Evolutionary conservation across 176 grass and related monocot genomes (phyloP).

Genomic region (Eragrostis nindensis): DNA sequence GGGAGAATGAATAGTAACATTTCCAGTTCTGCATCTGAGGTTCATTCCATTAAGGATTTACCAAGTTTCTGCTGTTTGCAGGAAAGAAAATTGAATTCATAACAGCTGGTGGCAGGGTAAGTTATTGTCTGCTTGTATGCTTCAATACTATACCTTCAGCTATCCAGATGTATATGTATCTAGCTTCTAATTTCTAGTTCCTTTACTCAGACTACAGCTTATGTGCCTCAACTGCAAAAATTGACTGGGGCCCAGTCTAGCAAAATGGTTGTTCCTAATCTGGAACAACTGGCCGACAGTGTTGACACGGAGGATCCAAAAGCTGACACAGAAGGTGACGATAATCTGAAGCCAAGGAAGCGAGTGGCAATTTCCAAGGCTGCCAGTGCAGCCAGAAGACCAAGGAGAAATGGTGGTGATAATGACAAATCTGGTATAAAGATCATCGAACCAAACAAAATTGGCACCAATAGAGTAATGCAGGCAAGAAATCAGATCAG

Average conservation of each 20-base stretch:
- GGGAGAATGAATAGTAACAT: neutral
- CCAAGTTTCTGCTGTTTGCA: constrained; percentile 47
- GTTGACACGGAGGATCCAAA: constrained; percentile 34
- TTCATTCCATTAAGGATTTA: constrained; percentile 31
- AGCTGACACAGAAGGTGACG: constrained; percentile 13
- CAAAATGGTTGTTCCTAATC: constrained; percentile 31
- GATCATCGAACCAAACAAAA: neutral
- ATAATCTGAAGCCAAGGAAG: constrained; percentile 49
- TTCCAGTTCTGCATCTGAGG: neutral
- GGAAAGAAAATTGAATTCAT: constrained; percentile 97
- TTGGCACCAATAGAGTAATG: neutral
- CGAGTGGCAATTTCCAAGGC: constrained; percentile 9
- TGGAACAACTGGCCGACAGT: constrained; percentile 39
- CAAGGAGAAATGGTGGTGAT: constrained; percentile 13
- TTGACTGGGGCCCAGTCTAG: constrained; percentile 49
- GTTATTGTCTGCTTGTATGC: neutral
- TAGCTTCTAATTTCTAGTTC: constrained; percentile 14
- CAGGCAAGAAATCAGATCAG: neutral
- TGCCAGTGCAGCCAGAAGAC: constrained; percentile 28
- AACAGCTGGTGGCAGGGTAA: constrained; percentile 90
- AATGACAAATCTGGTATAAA: constrained; percentile 1
- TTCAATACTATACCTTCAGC: constrained; percentile 26
- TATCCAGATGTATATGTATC: neutral
- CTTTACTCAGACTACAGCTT: constrained; percentile 72
- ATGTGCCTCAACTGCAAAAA: constrained; percentile 81